These are phyloP conservation scores for Cyclocybe cylindracea DNA, from an alignment of 768 basidiomycete genomes.

Conservation along the genomic window DNA sequence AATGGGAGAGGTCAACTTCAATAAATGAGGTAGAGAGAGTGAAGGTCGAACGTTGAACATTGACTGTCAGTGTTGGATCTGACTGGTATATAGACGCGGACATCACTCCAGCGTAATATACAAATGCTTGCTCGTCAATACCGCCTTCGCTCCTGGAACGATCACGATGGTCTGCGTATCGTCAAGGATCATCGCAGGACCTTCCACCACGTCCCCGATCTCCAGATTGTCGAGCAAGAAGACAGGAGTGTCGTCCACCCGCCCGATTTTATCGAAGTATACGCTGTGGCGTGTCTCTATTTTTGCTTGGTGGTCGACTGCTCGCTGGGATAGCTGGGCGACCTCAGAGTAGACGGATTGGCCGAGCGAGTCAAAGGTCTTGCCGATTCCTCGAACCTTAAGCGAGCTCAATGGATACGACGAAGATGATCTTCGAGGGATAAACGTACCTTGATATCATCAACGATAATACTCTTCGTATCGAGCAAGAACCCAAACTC, in stretches of 20 bases:
- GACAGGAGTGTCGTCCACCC: conserved; percentile 79
- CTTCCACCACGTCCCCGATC: conserved; percentile 71
- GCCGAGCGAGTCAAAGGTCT: conserved; percentile 82
- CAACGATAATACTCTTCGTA: conserved; percentile 80
- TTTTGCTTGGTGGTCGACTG: conserved; percentile 39
- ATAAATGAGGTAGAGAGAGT: no score
- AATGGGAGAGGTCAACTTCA: no score
- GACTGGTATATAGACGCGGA: no score
- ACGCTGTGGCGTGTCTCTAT: conserved; percentile 63
- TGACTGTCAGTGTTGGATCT: no score
- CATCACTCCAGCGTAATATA: conserved; percentile 45
- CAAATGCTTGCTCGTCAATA: conserved; percentile 71
- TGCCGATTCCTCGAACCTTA: conserved; percentile 83
- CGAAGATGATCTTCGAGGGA: background rate
- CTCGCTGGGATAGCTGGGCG: conserved; percentile 44
- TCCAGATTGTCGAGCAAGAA: conserved; percentile 66
- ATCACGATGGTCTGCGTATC: conserved; percentile 94
- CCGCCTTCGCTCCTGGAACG: conserved; percentile 68
- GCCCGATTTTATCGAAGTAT: conserved; percentile 81
- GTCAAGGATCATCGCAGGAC: conserved; percentile 95
- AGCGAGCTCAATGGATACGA: background rate
- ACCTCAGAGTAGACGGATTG: conserved; percentile 80
- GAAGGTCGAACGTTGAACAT: no score
- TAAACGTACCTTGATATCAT: conserved; percentile 77
- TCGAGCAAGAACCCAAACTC: conserved; percentile 94